Base-by-base conservation (phyloP, 139 green algal species). In the Pycnococcus provasolii region DNA sequence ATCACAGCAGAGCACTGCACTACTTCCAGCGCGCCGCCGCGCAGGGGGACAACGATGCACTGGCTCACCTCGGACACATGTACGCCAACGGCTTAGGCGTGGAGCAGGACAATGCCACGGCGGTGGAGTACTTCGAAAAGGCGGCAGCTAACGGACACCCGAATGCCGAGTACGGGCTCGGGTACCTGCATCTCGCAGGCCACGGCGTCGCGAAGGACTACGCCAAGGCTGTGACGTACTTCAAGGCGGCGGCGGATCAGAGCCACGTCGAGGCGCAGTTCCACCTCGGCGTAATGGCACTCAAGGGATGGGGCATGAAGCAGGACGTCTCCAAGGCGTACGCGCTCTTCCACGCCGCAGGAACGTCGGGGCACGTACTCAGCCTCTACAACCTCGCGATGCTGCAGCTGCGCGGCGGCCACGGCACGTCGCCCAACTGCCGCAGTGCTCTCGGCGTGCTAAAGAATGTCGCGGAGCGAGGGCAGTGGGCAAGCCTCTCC, bases 361-460 rank as follows among this genome's bases (percentile, higher is more conserved):
- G 67, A 2, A 59, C 75, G 2, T 50, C 54, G 2, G 87, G 88
- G 2, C 85, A 96, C 74, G 15, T 85, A 15, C 79, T 91, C 59
- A 87, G 87, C n/a, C 75, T 84, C 71, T 96, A 96, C 81, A 92
- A 96, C 74, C 74, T 89, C 7, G 92, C 90, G 15, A 84, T 94
- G 76, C 85, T 97, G 82, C 83, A 71, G 42, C 44, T 73, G 13
- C 73, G 90, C 48, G 66, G 72, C 2, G 89, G 87, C 45, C 81
- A 81, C 40, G 87, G 84, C 9, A 81, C 80, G 3, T 45, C 46
- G 45, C n/a, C 53, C 9, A 65, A 53, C 57, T 90, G 82, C 77
- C 7, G 39, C 1, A 40, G 60, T 1, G 85, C 85, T 1, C 55
- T 80, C 3, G 46, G 55, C 0, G 64, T 85, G 53, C 72, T 88